Percentiles rank a stretch among this genome's conserved stretches.
phyloP scores from a whole-genome alignment of 345 rosid genomes.

The Gossypium raimondii region DNA sequence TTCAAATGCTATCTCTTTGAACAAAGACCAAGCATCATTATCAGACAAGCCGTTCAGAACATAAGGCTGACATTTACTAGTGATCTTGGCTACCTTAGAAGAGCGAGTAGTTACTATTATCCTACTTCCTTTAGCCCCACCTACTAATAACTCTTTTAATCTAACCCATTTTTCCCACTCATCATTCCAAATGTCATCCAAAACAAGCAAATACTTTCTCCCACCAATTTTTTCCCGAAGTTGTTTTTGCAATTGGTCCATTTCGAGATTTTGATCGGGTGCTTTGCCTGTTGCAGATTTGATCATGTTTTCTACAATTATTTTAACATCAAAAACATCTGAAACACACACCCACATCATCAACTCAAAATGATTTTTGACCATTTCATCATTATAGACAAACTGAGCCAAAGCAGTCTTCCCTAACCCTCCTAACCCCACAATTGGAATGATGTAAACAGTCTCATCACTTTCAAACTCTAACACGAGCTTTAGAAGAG shows the following conservation, averaged over 20 bases:
- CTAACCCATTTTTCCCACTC: no score
- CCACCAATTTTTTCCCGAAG: neutral
- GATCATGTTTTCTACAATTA: neutral
- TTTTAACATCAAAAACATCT: neutral
- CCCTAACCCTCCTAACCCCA: neutral
- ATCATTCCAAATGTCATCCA: neutral
- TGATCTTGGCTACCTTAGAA: no score
- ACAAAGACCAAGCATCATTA: no score
- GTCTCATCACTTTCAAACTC: neutral
- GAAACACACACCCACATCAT: neutral
- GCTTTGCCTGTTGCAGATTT: neutral
- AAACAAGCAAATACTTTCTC: neutral
- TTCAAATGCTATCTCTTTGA: no score
- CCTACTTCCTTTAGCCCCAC: no score
- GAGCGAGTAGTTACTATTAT: no score
- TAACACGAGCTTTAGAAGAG: neutral
- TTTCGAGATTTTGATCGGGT: neutral
- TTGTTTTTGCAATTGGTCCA: neutral
- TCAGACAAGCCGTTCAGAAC: no score
- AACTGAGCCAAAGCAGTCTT: neutral
- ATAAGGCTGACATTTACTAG: no score
- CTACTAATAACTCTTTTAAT: no score
- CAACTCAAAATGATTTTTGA: neutral
- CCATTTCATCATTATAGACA: neutral
- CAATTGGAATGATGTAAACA: neutral